Evolutionary conservation across 495 filamentous ascomycete genomes (phyloP).

Genomic region (Aspergillus conjunctus): DNA sequence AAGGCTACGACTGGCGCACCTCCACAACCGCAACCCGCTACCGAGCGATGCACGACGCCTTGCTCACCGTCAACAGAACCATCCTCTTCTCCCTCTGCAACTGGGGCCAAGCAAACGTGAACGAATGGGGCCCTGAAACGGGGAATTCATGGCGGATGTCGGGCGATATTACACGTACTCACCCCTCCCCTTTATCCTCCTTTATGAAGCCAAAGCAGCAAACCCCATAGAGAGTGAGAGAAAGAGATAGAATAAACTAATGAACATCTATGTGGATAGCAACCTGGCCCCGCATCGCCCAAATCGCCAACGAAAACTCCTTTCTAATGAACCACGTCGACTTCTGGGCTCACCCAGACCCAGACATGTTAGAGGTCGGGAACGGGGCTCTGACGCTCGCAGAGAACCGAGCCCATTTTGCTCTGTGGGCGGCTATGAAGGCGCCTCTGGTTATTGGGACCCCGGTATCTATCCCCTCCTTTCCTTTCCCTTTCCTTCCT

Average conservation of each 20-base stretch:
- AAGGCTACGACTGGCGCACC: slow-evolving; percentile 54
- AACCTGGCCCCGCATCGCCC: slow-evolving; percentile 44
- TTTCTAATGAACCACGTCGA: slow-evolving; percentile 51
- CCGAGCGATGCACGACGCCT: slow-evolving; percentile 61
- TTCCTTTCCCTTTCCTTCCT: slow-evolving; percentile 3
- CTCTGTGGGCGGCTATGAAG: slow-evolving; percentile 62
- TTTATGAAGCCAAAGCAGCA: slow-evolving; percentile 16
- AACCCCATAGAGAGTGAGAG: slow-evolving; percentile 16
- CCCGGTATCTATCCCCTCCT: slow-evolving; percentile 33
- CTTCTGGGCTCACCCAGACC: slow-evolving; percentile 60
- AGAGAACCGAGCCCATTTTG: slow-evolving; percentile 53
- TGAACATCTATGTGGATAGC: slow-evolving; percentile 20
- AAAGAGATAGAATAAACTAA: slow-evolving; percentile 12
- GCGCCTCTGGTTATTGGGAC: slow-evolving; percentile 60
- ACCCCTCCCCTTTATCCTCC: slow-evolving; percentile 13
- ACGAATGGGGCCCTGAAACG: slow-evolving; percentile 52
- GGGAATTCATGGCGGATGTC: slow-evolving; percentile 59
- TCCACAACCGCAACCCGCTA: slow-evolving; percentile 58
- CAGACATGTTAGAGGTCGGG: slow-evolving; percentile 72
- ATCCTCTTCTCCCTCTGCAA: slow-evolving; percentile 70
- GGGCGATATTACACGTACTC: slow-evolving; percentile 54
- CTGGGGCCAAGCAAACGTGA: slow-evolving; percentile 60
- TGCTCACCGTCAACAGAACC: slow-evolving; percentile 49
- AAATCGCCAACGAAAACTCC: slow-evolving; percentile 45
- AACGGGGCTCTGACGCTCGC: slow-evolving; percentile 57